Base-by-base conservation (phyloP, 306 rosid genomes). In the Arachis hypogaea region DNA sequence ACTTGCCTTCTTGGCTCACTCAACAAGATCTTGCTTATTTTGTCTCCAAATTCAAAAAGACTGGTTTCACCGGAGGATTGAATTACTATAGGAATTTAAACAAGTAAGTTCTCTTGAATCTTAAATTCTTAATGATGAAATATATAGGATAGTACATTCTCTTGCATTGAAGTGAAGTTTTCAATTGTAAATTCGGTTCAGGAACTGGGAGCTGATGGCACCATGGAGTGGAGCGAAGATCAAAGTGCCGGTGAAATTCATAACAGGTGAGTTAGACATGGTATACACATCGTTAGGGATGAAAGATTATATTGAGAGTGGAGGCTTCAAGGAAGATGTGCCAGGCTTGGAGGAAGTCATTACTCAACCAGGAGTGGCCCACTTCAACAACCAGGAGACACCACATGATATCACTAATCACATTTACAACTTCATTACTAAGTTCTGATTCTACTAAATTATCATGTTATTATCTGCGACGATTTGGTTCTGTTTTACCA, bases 1-100 rank as follows among this genome's bases (percentile, higher is more conserved):
- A 47, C 42, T 66, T 83, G 56, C 85, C 85, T 0, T 71, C 85
- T 54, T 86, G 87, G 89, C 77, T 86, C 63, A 28, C 85, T 12
- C 55, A 74, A 45, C 63, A 80, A 11, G 85, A 86, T n/a, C 12
- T 83, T 9, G 43, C 49, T 60, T 80, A 82, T 56, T 82, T 38
- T 67, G 81, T 56, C 46, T n/a, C 73, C 30, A 78, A 86, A 76
- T 86, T 75, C 50, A 65, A 78, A 0, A 64, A 75, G 66, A 72
- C 80, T 0, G 80, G 90, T 45, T 83, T 86, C 80, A 58, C 78
- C 2, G 87, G 82, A 42, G 78, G 70, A 18, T 63, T 83, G 45
- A 86, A 83, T 82, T 83, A 83, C 82, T 78, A 86, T 11, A 75
- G 82, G 72, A 74, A 59, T 28, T 10, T 83, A 11, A 73, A 79